phyloP scores from a whole-genome alignment of 441 rosid genomes.

The Adansonia madagascariensis region DNA sequence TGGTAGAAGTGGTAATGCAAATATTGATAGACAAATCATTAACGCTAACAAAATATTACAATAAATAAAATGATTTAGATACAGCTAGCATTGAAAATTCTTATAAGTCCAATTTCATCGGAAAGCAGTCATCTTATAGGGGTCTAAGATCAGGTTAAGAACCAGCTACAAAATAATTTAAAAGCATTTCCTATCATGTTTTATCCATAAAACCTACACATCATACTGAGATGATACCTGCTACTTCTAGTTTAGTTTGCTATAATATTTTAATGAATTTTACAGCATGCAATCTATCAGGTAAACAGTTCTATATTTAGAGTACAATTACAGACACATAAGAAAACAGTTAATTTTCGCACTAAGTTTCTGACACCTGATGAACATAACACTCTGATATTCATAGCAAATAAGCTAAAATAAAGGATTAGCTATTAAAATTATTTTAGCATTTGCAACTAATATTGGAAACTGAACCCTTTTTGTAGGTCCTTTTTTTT shows the following conservation, averaged over 20 bases:
- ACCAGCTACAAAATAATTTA: conserved; percentile 23
- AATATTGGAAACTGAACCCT: conserved; percentile 23
- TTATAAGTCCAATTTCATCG: conserved; percentile 12
- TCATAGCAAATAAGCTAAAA: conserved; percentile 16
- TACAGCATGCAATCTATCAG: conserved; percentile 18
- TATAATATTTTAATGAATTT: neutral
- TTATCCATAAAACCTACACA: conserved; percentile 17
- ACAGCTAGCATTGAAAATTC: conserved; percentile 3
- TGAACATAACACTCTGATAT: neutral
- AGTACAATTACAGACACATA: conserved; percentile 2
- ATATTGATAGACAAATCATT: conserved; percentile 12
- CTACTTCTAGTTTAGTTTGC: conserved; percentile 18
- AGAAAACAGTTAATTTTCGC: conserved; percentile 16
- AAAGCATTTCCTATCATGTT: conserved; percentile 26
- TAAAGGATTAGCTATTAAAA: neutral
- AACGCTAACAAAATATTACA: conserved; percentile 13
- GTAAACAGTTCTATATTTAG: neutral
- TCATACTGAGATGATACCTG: conserved; percentile 7
- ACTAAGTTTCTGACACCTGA: conserved; percentile 4
- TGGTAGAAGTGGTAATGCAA: conserved; percentile 26
- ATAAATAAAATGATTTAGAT: conserved; percentile 26
- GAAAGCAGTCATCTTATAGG: conserved; percentile 23
- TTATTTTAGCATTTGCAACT: conserved; percentile 32
- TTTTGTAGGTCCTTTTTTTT: conserved; percentile 5
- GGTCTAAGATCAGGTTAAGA: conserved; percentile 26